Conservation (phyloP, 1,139 yeast genomes). For the Geotrichum citri-aurantii region DNA sequence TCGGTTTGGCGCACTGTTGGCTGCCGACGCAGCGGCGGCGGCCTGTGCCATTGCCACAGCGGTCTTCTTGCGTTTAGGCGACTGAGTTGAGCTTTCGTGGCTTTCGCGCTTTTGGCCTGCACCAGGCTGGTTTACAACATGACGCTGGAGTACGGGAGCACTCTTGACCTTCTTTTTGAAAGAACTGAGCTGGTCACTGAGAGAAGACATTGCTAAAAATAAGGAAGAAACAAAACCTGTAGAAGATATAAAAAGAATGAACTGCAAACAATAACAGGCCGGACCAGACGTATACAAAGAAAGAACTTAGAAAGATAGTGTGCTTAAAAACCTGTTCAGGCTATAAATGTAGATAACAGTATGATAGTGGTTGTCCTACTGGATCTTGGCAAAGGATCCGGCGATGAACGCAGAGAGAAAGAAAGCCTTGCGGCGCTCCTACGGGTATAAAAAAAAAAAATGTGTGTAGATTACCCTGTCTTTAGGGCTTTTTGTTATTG, state of each 20-base stretch:
- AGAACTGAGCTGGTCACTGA: constrained; percentile 48
- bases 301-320: background rate
- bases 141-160: constrained; percentile 47
- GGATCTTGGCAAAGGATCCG: background rate
- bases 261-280: background rate
- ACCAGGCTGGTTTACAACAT: constrained; percentile 26
- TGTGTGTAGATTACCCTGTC: background rate
- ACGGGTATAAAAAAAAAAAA: background rate
- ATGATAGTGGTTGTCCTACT: background rate
- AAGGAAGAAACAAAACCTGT: background rate
- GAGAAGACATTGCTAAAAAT: constrained; percentile 30
- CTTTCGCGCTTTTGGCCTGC: constrained; percentile 20
- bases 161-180: constrained; percentile 54
- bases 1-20: constrained; percentile 42
- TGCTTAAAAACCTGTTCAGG: background rate
- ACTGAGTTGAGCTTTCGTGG: constrained; percentile 24
- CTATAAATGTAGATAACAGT: background rate
- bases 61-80: constrained; percentile 15
- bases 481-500: background rate
- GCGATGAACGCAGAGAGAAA: background rate
- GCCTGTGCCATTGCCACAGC: constrained; percentile 7
- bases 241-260: background rate
- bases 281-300: background rate
- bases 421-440: background rate
- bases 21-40: constrained; percentile 33